These are phyloP conservation scores for Leptographium radiaticola DNA, from an alignment of 2,329 filamentous ascomycete genomes.

Conservation along the genomic window DNA sequence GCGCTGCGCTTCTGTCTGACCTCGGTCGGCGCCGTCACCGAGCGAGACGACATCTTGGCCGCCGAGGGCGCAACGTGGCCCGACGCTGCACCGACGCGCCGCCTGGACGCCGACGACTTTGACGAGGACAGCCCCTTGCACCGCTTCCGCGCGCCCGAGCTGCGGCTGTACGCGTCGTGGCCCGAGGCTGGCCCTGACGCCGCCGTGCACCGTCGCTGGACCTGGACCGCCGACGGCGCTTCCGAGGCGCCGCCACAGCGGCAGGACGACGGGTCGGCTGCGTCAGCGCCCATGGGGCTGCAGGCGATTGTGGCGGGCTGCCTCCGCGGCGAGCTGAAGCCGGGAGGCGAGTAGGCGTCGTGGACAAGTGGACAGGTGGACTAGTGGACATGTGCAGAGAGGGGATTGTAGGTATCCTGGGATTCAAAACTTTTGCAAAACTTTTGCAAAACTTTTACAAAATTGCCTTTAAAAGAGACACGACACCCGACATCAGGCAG, in stretches of 20 bases:
- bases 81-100: too few relatives aligned
- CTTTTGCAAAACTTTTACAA: too few relatives aligned
- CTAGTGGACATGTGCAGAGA: too few relatives aligned
- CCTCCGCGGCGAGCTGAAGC: conserved; percentile 6
- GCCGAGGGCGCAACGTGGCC: too few relatives aligned
- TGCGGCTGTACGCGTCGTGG: conserved; percentile 12
- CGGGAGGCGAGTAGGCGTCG: neutral
- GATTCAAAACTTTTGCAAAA: too few relatives aligned
- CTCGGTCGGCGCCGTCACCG: neutral
- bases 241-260: neutral
- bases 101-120: conserved; percentile 9
- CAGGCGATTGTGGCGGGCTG: conserved; percentile 7
- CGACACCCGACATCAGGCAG: too few relatives aligned
- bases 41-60: conserved; percentile 1
- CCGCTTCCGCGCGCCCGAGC: conserved; percentile 3
- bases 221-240: conserved; percentile 4
- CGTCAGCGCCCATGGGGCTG: too few relatives aligned
- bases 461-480: too few relatives aligned
- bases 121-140: conserved; percentile 20
- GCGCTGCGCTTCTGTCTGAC: conserved; percentile 21
- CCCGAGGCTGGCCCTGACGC: neutral
- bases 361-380: too few relatives aligned
- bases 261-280: neutral
- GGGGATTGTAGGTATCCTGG: too few relatives aligned
- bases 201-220: conserved; percentile 6